A percentile compares a stretch with the other conserved stretches of the same genome.
These are phyloP conservation scores for Tothia fuscella DNA, from an alignment of 2,329 filamentous ascomycete genomes.

Conservation along the genomic window DNA sequence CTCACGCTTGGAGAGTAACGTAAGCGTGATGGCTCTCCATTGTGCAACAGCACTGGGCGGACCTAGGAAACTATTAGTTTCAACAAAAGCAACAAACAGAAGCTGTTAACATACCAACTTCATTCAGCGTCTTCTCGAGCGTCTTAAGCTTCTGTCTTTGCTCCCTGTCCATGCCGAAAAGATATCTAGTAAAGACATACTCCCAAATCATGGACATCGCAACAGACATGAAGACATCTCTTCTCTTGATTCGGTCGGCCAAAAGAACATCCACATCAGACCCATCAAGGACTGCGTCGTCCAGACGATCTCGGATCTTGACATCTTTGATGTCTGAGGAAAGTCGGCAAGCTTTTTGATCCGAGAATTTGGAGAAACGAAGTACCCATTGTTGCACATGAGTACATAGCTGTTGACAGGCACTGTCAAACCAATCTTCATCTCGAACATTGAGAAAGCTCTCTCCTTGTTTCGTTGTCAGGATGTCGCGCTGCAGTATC, in stretches of 20 bases:
- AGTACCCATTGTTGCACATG: conserved; percentile 97
- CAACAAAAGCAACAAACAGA: neutral
- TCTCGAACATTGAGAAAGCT: conserved; percentile 71
- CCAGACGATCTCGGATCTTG: conserved; percentile 84
- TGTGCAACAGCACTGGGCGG: conserved; percentile 81
- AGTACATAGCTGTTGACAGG: conserved; percentile 88
- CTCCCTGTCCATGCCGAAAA: conserved; percentile 97
- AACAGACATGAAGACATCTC: conserved; percentile 96
- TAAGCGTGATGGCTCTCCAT: conserved; percentile 93
- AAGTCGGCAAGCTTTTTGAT: conserved; percentile 74
- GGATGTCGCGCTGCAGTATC: conserved; percentile 46
- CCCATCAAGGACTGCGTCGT: conserved; percentile 88
- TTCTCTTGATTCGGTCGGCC: conserved; percentile 71
- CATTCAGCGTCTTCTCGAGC: conserved; percentile 79
- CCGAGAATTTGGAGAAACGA: conserved; percentile 95
- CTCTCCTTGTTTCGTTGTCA: conserved; percentile 46
- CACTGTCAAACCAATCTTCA: conserved; percentile 89
- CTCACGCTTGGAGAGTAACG: conserved; percentile 68
- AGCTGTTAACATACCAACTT: conserved; percentile 61
- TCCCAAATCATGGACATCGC: conserved; percentile 99
- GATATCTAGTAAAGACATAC: conserved; percentile 92
- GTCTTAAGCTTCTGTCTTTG: conserved; percentile 95
- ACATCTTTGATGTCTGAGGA: conserved; percentile 80
- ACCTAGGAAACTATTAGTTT: conserved; percentile 26
- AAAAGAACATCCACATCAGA: conserved; percentile 85